Percentiles rank a stretch among this genome's conserved stretches.
Conservation (phyloP, 805 yeast genomes). For the Ogataea degrootiae region DNA sequence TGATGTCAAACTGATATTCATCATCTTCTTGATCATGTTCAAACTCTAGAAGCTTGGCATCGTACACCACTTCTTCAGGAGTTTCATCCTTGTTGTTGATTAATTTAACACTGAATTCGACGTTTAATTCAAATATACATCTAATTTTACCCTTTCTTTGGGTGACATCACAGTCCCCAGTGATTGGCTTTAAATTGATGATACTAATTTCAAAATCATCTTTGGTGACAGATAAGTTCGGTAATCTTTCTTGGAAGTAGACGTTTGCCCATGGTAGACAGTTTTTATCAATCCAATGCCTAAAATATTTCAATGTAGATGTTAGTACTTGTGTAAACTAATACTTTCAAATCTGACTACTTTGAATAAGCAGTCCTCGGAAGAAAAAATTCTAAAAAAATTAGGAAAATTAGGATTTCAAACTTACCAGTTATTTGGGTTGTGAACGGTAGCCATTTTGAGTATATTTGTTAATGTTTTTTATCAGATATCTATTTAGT, state of each 20-base stretch:
- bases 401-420: background rate
- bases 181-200: constrained; percentile 35
- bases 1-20: constrained; percentile 50
- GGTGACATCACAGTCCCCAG: constrained; percentile 79
- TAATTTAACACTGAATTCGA: constrained; percentile 44
- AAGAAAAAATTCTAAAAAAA: background rate
- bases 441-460: constrained; percentile 75
- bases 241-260: constrained; percentile 61
- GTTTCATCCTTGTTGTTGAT: constrained; percentile 28
- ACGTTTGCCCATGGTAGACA: constrained; percentile 86
- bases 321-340: background rate
- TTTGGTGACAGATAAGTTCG: constrained; percentile 37
- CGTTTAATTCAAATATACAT: constrained; percentile 65
- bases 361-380: too few relatives aligned
- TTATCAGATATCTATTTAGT: too few relatives aligned
- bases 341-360: too few relatives aligned
- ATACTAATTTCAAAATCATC: constrained; percentile 34
- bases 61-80: constrained; percentile 35
- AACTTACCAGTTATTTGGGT: constrained; percentile 82
- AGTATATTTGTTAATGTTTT: too few relatives aligned
- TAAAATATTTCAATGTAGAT: background rate
- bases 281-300: constrained; percentile 99
- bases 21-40: constrained; percentile 73
- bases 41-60: constrained; percentile 56
- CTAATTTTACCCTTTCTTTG: constrained; percentile 79